Conservation (phyloP, 306 rosid species). For the Mucuna pruriens region DNA sequence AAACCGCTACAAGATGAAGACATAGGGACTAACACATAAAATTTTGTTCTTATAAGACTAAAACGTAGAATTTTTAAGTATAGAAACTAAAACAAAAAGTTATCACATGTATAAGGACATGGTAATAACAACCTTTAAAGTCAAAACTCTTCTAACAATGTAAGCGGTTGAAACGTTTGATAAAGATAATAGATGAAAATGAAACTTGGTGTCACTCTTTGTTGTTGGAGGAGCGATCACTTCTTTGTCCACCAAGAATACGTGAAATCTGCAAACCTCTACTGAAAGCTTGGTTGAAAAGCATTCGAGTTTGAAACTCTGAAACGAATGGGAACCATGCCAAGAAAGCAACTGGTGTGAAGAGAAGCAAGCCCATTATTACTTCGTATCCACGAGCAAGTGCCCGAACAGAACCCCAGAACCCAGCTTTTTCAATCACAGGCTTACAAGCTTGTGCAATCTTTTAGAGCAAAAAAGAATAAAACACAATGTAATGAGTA, state of each 20-base stretch:
- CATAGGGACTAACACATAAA: too few relatives aligned
- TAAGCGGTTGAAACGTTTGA: not conserved
- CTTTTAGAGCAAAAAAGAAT: constrained; percentile 39
- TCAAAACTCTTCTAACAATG: constrained; percentile 30
- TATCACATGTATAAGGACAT: too few relatives aligned
- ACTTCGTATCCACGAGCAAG: constrained; percentile 88
- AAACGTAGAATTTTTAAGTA: too few relatives aligned
- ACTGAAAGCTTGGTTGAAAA: constrained; percentile 98
- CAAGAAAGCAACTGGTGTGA: constrained; percentile 91
- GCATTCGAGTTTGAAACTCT: constrained; percentile 93
- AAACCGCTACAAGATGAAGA: too few relatives aligned
- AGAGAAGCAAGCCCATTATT: constrained; percentile 84
- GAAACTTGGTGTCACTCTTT: constrained; percentile 54
- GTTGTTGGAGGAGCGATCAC: constrained; percentile 65
- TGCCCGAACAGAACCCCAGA: constrained; percentile 78
- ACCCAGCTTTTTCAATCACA: constrained; percentile 46
- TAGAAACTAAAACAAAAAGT: too few relatives aligned
- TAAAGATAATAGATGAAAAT: not conserved
- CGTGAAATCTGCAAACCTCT: constrained; percentile 96
- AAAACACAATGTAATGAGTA: not conserved
- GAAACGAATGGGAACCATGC: constrained; percentile 99
- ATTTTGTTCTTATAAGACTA: too few relatives aligned
- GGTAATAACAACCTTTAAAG: not conserved
- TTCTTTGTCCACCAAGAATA: constrained; percentile 85
- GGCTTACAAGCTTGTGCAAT: constrained; percentile 97